A percentile compares a stretch with the other conserved stretches of the same genome.
Conservation (phyloP, 106 monocot genomes). For the Dioscorea alata region DNA sequence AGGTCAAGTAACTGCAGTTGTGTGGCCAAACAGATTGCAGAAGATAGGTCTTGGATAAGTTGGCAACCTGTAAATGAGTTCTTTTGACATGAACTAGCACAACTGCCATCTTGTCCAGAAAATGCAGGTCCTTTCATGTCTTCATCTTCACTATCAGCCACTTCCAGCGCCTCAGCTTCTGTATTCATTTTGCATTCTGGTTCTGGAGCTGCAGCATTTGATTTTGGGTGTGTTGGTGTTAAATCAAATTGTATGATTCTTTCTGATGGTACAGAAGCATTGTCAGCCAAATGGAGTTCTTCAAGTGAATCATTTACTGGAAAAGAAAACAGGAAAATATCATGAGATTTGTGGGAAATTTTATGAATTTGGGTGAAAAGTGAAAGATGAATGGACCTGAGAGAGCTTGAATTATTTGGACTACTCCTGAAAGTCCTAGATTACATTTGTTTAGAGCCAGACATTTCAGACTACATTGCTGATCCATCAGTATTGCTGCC, state of each 20-base stretch:
- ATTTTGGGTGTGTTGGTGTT: not conserved
- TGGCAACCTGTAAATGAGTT: constrained; percentile 5
- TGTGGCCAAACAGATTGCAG: constrained; percentile 20
- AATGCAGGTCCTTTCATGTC: constrained; percentile 4
- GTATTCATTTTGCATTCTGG: not conserved
- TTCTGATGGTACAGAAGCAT: constrained; percentile 28
- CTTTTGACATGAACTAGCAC: constrained; percentile 16
- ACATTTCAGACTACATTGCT: constrained; percentile 49
- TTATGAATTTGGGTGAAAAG: not conserved
- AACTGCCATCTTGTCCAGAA: constrained; percentile 19
- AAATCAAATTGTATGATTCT: constrained; percentile 8
- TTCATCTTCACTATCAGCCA: constrained; percentile 52
- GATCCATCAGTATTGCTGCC: constrained; percentile 35
- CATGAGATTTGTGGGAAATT: not conserved
- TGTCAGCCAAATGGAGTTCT: constrained; percentile 69
- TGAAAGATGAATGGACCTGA: constrained; percentile 41
- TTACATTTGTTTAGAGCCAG: constrained; percentile 58
- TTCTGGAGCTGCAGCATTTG: not conserved
- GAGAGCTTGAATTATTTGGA: constrained; percentile 46
- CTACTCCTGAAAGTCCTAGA: constrained; percentile 62
- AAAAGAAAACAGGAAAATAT: not conserved
- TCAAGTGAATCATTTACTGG: constrained; percentile 72
- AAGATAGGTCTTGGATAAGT: constrained; percentile 26
- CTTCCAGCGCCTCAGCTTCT: constrained; percentile 17
- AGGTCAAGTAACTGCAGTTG: constrained; percentile 44